phyloP scores from a whole-genome alignment of 2,329 filamentous ascomycete genomes.

The Fusarium azukiicola region DNA sequence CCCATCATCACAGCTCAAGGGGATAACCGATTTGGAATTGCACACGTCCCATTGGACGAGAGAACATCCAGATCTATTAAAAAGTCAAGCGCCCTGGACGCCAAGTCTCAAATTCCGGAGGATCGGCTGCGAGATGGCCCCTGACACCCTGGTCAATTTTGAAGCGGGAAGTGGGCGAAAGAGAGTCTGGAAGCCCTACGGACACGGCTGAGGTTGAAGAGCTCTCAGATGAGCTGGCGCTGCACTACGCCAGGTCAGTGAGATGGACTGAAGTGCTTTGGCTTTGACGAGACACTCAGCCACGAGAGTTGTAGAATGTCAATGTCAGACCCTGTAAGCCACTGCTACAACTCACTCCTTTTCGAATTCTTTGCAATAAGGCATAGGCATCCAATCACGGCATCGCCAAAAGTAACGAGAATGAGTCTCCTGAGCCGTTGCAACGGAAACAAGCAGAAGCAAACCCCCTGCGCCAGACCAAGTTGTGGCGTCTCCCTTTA shows the following conservation, averaged over 20 bases:
- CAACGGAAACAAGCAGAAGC: constrained; percentile 11
- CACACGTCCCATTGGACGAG: not conserved
- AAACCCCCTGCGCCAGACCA: constrained; percentile 10
- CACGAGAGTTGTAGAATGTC: not conserved
- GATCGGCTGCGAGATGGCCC: constrained; percentile 1
- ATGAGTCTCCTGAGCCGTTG: constrained; percentile 17
- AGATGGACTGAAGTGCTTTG: not conserved
- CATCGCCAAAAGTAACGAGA: not conserved
- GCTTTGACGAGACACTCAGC: not conserved
- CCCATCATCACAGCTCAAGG: not conserved
- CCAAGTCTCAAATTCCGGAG: constrained; percentile 21
- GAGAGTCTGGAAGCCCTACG: not conserved
- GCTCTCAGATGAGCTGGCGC: not conserved
- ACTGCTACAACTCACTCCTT: not conserved
- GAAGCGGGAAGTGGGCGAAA: not conserved
- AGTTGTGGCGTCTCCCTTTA: constrained; percentile 28
- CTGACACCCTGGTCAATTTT: not conserved
- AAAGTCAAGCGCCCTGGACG: constrained; percentile 20
- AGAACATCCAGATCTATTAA: not conserved
- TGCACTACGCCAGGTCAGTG: constrained; percentile 3
- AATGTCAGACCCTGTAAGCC: not conserved
- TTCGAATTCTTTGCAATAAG: not conserved
- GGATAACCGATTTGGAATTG: constrained; percentile 18
- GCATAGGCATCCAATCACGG: not conserved
- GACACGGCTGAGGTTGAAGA: not conserved